Percentiles rank a stretch among this genome's conserved stretches.
phyloP scores from a whole-genome alignment of 176 grass and related monocot species.

The Puya raimondii region DNA sequence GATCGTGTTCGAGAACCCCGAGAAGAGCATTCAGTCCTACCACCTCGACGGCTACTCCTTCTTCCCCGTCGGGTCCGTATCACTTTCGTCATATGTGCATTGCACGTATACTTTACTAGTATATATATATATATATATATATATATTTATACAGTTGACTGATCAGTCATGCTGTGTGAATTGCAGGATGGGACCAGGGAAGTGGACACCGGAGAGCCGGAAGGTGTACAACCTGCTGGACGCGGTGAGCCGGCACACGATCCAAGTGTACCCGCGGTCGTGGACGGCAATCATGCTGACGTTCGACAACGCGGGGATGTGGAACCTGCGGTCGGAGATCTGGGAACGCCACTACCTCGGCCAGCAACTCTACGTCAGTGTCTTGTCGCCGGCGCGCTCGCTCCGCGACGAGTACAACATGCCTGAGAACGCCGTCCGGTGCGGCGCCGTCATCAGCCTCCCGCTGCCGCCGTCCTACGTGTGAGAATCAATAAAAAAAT shows the following conservation, averaged over 20 bases:
- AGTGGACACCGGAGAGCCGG: slow-evolving; percentile 34
- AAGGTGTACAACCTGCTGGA: slow-evolving; percentile 77
- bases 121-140: neutral
- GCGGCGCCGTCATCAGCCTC: slow-evolving; percentile 54
- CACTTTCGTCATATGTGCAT: too few species aligned
- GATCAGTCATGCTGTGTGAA: neutral
- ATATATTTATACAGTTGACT: neutral
- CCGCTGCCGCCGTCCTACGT: slow-evolving; percentile 65
- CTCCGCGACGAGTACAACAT: slow-evolving; percentile 90
- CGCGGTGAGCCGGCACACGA: slow-evolving; percentile 84
- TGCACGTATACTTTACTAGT: neutral
- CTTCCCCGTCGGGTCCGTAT: slow-evolving; percentile 67
- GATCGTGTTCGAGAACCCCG: slow-evolving; percentile 74
- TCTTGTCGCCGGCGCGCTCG: slow-evolving; percentile 57
- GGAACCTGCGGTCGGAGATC: slow-evolving; percentile 71
- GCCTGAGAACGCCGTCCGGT: slow-evolving; percentile 44
- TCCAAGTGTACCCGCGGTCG: slow-evolving; percentile 91
- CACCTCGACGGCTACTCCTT: slow-evolving; percentile 87
- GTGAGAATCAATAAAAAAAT: slow-evolving; percentile 14
- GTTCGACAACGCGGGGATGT: slow-evolving; percentile 96
- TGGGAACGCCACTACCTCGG: slow-evolving; percentile 80
- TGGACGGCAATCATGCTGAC: slow-evolving; percentile 91
- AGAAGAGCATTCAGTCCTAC: slow-evolving; percentile 67
- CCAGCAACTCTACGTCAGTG: slow-evolving; percentile 75
- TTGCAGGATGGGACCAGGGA: slow-evolving; percentile 70